Conservation (phyloP, 208 protist genomes). For the Porcisia deanei region DNA sequence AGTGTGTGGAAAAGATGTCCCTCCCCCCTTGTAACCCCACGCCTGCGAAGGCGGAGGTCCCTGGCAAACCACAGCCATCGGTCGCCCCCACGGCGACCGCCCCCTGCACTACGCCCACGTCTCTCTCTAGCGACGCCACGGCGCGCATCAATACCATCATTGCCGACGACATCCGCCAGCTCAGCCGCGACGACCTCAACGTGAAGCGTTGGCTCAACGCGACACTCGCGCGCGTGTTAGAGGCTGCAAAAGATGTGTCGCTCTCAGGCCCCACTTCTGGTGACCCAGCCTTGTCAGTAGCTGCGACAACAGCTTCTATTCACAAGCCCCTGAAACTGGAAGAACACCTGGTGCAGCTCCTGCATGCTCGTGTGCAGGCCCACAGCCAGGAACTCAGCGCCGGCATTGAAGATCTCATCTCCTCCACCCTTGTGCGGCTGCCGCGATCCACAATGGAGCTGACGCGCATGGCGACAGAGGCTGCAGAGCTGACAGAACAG, state of each 20-base stretch:
- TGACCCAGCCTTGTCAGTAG: neutral
- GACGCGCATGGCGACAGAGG: slow-evolving; percentile 58
- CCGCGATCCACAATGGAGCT: slow-evolving; percentile 74
- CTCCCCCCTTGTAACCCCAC: neutral
- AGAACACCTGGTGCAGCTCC: slow-evolving; percentile 41
- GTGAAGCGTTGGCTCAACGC: slow-evolving; percentile 64
- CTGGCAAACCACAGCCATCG: neutral
- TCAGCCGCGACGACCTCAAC: slow-evolving; percentile 39
- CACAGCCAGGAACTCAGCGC: slow-evolving; percentile 56
- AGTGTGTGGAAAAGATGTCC: slow-evolving; percentile 3
- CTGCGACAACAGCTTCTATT: neutral
- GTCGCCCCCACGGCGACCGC: neutral
- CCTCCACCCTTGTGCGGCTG: slow-evolving; percentile 64
- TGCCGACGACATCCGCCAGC: slow-evolving; percentile 29
- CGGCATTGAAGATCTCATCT: slow-evolving; percentile 65
- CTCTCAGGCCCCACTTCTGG: neutral
- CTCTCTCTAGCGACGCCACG: slow-evolving; percentile 20
- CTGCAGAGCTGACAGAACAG: slow-evolving; percentile 48
- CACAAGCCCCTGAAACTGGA: slow-evolving; percentile 23
- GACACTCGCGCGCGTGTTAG: slow-evolving; percentile 29
- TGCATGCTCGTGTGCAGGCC: slow-evolving; percentile 50
- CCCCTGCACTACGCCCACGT: neutral
- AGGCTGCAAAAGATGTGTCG: slow-evolving; percentile 14
- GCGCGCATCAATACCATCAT: slow-evolving; percentile 23
- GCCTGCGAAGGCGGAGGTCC: neutral